Evolutionary conservation across 495 filamentous ascomycete species (phyloP).

Genomic region (Tuber melanosporum): DNA sequence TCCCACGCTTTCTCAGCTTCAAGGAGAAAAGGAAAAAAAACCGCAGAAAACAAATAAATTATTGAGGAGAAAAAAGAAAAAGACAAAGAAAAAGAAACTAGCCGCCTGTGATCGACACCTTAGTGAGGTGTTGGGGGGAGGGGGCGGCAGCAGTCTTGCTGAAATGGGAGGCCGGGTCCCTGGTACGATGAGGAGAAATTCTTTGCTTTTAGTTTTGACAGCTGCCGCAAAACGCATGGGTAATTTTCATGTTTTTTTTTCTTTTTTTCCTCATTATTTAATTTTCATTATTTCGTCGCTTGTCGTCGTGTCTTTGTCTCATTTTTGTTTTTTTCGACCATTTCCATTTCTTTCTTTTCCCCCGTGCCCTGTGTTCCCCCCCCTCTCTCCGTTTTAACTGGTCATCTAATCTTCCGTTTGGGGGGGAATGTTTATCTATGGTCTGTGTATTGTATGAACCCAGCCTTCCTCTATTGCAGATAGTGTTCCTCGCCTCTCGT

Average conservation of each 20-base stretch:
- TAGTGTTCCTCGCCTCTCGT: not conserved
- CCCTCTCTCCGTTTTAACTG: not conserved
- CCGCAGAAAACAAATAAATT: not conserved
- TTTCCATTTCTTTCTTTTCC: not conserved
- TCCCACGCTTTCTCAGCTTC: not conserved
- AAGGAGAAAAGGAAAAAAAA: not conserved
- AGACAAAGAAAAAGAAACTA: not conserved
- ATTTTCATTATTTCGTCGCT: constrained; percentile 14
- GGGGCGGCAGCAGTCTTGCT: not conserved
- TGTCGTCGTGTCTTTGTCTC: constrained; percentile 12
- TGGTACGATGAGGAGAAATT: not conserved
- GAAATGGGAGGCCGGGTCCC: not conserved
- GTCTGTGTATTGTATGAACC: not conserved
- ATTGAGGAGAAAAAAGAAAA: not conserved
- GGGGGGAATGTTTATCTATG: not conserved
- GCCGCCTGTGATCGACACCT: not conserved
- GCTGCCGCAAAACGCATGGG: constrained; percentile 27
- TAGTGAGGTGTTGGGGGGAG: not conserved
- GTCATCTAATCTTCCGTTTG: not conserved
- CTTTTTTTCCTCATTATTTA: constrained; percentile 14
- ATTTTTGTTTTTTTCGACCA: not conserved
- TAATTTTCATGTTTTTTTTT: constrained; percentile 27
- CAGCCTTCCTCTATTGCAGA: not conserved
- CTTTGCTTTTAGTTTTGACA: constrained; percentile 35
- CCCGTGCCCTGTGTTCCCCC: not conserved